These are phyloP conservation scores for Gynochthodes officinalis DNA, from an alignment of 257 asterid species.

Conservation along the genomic window DNA sequence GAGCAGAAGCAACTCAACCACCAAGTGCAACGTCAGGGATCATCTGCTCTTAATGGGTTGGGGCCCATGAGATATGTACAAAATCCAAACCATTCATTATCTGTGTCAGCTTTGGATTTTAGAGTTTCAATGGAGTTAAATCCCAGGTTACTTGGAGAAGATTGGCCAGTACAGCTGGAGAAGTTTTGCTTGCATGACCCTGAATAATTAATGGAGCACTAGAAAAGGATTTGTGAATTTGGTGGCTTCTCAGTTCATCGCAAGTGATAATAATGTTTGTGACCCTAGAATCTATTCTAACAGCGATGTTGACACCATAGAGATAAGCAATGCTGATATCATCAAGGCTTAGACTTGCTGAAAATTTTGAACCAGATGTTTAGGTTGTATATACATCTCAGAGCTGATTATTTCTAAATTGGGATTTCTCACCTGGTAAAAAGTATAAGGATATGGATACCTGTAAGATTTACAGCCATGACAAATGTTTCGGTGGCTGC, in stretches of 20 bases:
- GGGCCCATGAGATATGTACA: conserved; percentile 24
- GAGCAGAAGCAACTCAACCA: conserved; percentile 25
- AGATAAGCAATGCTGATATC: conserved; percentile 26
- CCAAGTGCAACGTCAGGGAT: conserved; percentile 28
- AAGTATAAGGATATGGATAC: conserved; percentile 47
- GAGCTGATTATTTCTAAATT: conserved; percentile 43
- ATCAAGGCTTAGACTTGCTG: conserved; percentile 34
- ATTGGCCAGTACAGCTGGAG: conserved; percentile 60
- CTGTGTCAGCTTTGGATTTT: conserved; percentile 53
- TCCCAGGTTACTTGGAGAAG: conserved; percentile 55
- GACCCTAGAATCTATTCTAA: conserved; percentile 31
- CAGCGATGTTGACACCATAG: conserved; percentile 30
- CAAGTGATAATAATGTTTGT: conserved; percentile 25
- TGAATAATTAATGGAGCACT: conserved; percentile 31
- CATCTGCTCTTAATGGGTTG: conserved; percentile 29
- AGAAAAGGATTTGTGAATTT: conserved; percentile 15
- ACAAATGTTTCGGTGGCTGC: conserved; percentile 37
- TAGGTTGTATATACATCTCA: conserved; percentile 56
- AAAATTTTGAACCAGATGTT: conserved; percentile 36
- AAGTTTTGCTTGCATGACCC: conserved; percentile 36
- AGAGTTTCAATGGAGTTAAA: conserved; percentile 48
- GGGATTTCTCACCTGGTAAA: conserved; percentile 40
- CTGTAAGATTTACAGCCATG: conserved; percentile 43
- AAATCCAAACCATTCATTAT: conserved; percentile 20
- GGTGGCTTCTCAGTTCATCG: conserved; percentile 23